Base-by-base conservation (phyloP, 352 stramenopile species). In the Phytophthora quininea region DNA sequence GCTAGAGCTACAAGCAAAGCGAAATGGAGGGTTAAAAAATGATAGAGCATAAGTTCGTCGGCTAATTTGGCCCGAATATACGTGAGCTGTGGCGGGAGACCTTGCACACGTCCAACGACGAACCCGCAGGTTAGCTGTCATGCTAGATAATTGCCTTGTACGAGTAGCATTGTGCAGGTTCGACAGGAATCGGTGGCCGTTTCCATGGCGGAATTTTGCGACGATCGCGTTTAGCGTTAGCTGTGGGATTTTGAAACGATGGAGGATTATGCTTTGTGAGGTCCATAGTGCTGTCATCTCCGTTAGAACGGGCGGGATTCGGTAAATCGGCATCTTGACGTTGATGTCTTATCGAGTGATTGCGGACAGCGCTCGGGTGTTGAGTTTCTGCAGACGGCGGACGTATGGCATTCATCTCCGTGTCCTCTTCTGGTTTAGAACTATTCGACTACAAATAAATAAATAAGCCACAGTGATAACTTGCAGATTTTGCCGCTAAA, bases 171-270 rank as follows among this genome's bases (percentile, higher is more conserved):
- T 90, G 73, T 1, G 60, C 46, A 15, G 83, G 80, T 9, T 85
- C 65, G 27, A 92, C 66, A 7, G 86, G 86, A 32, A 93, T 80
- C 1, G 76, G 80, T 9, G 80, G 69, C 37, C 71, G 79, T 54
- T 89, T 90, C 83, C 86, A 91, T 3, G 67, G 54, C 27, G 81
- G 76, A 1, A 80, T 40, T 35, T 79, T 89, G 29, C 64, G 62
- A 42, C 52, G 6, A 40, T 40, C 35, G 6, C 35, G 6, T 40
- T 40, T 24, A 24, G 19, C 19, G 19, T 24, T 24, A 24, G 19
- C 19, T 24, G 19, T 24, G 19, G 19, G 19, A 24, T 24, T 24
- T 24, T 24, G 19, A 24, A 24, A 0, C 19, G 19, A 24, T 24
- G 19, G 19, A 24, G 19, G 19, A 24, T 24, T 24, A 24, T 24